Evolutionary conservation across 2,329 filamentous ascomycete species (phyloP).

Genomic region (Sphaerulina musiva): DNA sequence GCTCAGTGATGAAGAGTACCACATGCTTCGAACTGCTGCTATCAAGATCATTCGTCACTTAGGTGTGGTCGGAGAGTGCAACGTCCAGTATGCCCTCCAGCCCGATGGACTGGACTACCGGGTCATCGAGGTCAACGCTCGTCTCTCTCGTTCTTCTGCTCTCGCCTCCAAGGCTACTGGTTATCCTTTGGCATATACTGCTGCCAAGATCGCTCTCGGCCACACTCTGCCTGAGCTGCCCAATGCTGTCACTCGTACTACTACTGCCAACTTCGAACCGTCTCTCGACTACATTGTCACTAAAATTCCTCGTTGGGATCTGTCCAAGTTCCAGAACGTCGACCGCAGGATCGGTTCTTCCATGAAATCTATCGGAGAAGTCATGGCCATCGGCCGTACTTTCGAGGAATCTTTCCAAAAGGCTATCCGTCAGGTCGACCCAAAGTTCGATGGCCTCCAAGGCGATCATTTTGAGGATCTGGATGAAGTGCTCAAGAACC

Average conservation of each 20-base stretch:
- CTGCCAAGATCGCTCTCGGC: slow-evolving; percentile 94
- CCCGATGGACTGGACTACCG: slow-evolving; percentile 96
- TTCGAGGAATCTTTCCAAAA: slow-evolving; percentile 99
- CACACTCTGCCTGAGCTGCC: slow-evolving; percentile 92
- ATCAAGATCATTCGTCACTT: slow-evolving; percentile 98
- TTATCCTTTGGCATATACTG: slow-evolving; percentile 93
- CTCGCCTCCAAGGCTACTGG: slow-evolving; percentile 96
- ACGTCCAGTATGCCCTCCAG: slow-evolving; percentile 95
- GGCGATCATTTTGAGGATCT: slow-evolving; percentile 91
- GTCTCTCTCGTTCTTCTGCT: slow-evolving; percentile 93
- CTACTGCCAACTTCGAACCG: slow-evolving; percentile 97
- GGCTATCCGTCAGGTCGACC: slow-evolving; percentile 94
- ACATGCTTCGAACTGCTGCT: slow-evolving; percentile 95
- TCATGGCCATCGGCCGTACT: slow-evolving; percentile 97
- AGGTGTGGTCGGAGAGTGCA: slow-evolving; percentile 96
- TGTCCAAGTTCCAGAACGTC: slow-evolving; percentile 98
- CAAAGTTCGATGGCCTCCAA: slow-evolving; percentile 85
- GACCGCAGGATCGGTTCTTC: slow-evolving; percentile 94
- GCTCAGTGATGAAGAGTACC: slow-evolving; percentile 95
- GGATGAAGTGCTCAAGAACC: slow-evolving; percentile 82
- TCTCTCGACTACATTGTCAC: slow-evolving; percentile 96
- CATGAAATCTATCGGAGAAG: slow-evolving; percentile 98
- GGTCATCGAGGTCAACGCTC: slow-evolving; percentile 98
- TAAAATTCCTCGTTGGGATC: slow-evolving; percentile 97
- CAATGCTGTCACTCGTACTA: slow-evolving; percentile 97